Percentiles rank a stretch among this genome's conserved stretches.
Conservation (phyloP, 331 rosid genomes). For the Pyracantha coccinea region DNA sequence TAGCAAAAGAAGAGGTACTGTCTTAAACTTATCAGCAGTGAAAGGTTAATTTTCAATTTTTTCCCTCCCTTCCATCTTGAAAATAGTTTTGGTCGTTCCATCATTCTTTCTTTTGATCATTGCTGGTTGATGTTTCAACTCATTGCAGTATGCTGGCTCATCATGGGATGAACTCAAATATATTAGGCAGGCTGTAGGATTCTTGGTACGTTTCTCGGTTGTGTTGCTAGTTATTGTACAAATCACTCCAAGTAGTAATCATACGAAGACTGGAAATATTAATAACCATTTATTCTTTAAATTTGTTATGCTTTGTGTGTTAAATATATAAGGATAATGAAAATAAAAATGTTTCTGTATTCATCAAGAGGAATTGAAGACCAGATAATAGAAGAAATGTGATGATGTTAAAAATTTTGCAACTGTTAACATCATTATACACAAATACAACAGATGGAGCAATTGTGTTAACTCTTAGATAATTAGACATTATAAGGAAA, state of each 20-base stretch:
- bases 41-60: conserved; percentile 5
- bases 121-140: conserved; percentile 13
- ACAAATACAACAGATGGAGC: not conserved
- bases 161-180: conserved; percentile 86
- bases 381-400: not conserved
- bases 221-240: not conserved
- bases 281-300: not conserved
- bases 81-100: not conserved
- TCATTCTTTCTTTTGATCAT: not conserved
- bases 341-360: not conserved
- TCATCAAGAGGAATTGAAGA: not conserved
- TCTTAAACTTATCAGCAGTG: conserved; percentile 1
- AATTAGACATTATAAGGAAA: not conserved
- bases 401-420: not conserved
- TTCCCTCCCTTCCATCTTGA: not conserved
- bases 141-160: conserved; percentile 57
- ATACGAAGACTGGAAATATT: not conserved
- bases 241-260: not conserved
- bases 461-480: not conserved
- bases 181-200: conserved; percentile 68
- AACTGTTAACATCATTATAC: not conserved
- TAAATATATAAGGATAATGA: not conserved
- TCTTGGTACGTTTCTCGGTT: conserved; percentile 53
- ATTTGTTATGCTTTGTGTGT: not conserved
- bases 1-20: conserved; percentile 70